Percentiles rank a stretch among this genome's conserved stretches.
Conservation (phyloP, 1,284 basidiomycete species). For the Leccinum laetum region DNA sequence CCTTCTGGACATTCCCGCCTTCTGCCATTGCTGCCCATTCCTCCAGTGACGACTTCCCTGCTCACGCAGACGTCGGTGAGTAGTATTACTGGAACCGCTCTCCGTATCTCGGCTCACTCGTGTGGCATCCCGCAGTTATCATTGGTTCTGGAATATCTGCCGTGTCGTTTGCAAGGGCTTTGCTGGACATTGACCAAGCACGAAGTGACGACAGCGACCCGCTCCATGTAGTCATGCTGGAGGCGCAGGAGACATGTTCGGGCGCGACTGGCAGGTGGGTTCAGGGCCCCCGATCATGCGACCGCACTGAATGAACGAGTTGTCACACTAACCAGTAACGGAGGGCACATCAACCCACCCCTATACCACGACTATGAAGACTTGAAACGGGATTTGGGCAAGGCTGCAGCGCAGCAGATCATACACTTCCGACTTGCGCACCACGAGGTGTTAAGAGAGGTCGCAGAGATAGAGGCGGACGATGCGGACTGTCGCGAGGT, state of each 20-base stretch:
- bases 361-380: conserved; percentile 58
- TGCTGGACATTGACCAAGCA: conserved; percentile 32
- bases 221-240: conserved; percentile 45
- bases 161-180: conserved; percentile 42
- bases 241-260: conserved; percentile 50
- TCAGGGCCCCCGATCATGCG: neutral
- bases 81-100: neutral
- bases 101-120: neutral
- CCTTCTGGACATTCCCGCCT: conserved; percentile 47
- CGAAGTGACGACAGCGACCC: conserved; percentile 14
- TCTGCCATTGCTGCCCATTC: conserved; percentile 34
- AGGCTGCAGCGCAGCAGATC: conserved; percentile 49
- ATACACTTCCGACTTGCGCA: conserved; percentile 63
- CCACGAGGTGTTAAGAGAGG: conserved; percentile 47
- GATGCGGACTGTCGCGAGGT: conserved; percentile 50
- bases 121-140: conserved; percentile 32
- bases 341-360: conserved; percentile 67
- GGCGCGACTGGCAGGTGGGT: conserved; percentile 51
- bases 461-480: conserved; percentile 43
- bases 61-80: conserved; percentile 41
- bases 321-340: conserved; percentile 47
- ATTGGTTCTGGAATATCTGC: conserved; percentile 54
- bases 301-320: neutral
- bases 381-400: conserved; percentile 50
- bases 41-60: conserved; percentile 32